A percentile compares a stretch with the other conserved stretches of the same genome.
Conservation (phyloP, 2,329 filamentous ascomycete genomes). For the Pseudopyricularia cyperi region DNA sequence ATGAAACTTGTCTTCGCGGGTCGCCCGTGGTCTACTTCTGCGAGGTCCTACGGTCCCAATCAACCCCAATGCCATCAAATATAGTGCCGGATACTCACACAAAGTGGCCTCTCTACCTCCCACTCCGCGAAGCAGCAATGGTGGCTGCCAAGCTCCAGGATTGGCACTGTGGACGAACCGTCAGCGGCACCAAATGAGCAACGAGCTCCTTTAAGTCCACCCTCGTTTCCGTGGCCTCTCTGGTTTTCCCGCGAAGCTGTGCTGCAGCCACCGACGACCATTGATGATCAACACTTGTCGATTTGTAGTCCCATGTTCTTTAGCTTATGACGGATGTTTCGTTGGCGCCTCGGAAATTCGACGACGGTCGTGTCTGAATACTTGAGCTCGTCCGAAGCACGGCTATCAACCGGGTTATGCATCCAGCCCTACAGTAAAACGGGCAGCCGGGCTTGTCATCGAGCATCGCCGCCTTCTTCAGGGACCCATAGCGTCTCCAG, state of each 20-base stretch:
- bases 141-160: no score
- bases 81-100: not conserved
- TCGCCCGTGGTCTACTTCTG: not conserved
- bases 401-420: no score
- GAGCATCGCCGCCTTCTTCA: constrained; percentile 28
- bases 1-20: not conserved
- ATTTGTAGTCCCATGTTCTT: not conserved
- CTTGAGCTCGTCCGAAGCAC: no score
- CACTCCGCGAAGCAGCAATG: not conserved
- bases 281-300: not conserved
- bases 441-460: not conserved
- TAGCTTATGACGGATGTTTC: not conserved
- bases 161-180: no score
- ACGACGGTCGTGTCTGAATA: not conserved
- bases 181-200: no score
- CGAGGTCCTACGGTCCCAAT: not conserved
- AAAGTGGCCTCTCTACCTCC: not conserved
- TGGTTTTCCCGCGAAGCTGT: not conserved
- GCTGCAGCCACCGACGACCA: not conserved
- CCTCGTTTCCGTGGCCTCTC: not conserved
- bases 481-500: constrained; percentile 39
- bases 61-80: not conserved
- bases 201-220: not conserved
- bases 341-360: not conserved
- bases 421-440: not conserved